Evolutionary conservation across 805 yeast genomes (phyloP).

Genomic region (Saccharomyces kudriavzevii): DNA sequence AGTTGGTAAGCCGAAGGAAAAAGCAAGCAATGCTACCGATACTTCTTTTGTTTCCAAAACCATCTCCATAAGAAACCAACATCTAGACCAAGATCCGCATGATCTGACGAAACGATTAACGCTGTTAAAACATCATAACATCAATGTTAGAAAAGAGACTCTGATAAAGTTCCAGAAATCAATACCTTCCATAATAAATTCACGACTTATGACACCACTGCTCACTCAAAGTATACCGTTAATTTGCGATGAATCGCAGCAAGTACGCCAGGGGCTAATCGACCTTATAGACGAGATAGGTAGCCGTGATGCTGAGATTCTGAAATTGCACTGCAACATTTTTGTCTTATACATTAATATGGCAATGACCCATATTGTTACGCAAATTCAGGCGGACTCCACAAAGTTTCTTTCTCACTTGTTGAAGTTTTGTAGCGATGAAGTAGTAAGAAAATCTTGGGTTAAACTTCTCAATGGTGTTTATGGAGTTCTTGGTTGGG

Average conservation of each 20-base stretch:
- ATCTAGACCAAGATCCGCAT: constrained; percentile 30
- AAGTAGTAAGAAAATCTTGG: constrained; percentile 58
- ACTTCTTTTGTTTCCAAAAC: constrained; percentile 71
- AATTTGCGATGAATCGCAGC: constrained; percentile 48
- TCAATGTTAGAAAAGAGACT: constrained; percentile 64
- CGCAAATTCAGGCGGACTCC: constrained; percentile 68
- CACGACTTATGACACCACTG: constrained; percentile 26
- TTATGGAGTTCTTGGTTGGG: constrained; percentile 72
- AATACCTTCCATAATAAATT: constrained; percentile 37
- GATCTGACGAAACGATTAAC: constrained; percentile 57
- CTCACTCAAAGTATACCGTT: constrained; percentile 26
- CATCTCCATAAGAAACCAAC: constrained; percentile 27
- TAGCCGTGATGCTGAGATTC: constrained; percentile 42
- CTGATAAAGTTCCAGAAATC: constrained; percentile 43
- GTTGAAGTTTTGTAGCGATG: constrained; percentile 44
- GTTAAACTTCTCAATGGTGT: constrained; percentile 59
- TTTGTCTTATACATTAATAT: constrained; percentile 71
- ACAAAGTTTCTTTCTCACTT: constrained; percentile 57
- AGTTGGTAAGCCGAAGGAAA: constrained; percentile 76
- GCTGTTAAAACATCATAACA: constrained; percentile 65
- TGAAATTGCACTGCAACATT: constrained; percentile 52
- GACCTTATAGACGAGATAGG: constrained; percentile 43
- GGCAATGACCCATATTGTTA: constrained; percentile 87
- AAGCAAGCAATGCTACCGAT: constrained; percentile 71
- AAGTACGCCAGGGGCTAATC: constrained; percentile 54